Evolutionary conservation across 1,284 basidiomycete species (phyloP).

Genomic region (Wallemia hederae): DNA sequence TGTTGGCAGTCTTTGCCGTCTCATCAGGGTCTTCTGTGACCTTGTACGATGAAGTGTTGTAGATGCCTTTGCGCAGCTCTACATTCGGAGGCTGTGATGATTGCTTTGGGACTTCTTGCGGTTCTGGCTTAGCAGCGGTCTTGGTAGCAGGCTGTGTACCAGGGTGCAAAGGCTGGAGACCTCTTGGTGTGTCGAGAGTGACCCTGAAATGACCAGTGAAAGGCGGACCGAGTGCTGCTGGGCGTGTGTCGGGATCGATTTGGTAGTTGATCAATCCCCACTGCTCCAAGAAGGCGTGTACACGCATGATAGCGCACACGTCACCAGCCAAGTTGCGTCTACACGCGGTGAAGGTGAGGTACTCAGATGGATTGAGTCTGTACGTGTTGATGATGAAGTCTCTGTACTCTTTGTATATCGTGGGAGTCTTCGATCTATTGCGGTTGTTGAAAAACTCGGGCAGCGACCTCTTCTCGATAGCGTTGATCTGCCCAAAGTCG

Average conservation of each 20-base stretch:
- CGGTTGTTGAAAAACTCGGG: constrained; percentile 97
- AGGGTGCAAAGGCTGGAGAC: constrained; percentile 78
- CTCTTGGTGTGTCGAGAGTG: constrained; percentile 83
- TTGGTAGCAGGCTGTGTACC: constrained; percentile 34
- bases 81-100: constrained; percentile 20
- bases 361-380: constrained; percentile 73
- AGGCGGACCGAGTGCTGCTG: constrained; percentile 75
- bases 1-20: constrained; percentile 28
- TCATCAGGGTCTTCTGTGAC: constrained; percentile 35
- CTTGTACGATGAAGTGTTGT: constrained; percentile 49
- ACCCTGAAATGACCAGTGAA: constrained; percentile 98
- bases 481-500: constrained; percentile 72
- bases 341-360: constrained; percentile 92
- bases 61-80: constrained; percentile 56
- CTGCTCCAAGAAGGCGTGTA: constrained; percentile 93
- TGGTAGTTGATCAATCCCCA: constrained; percentile 99
- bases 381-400: constrained; percentile 99
- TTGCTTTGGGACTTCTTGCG: constrained; percentile 5
- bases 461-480: constrained; percentile 67
- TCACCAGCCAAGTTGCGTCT: constrained; percentile 86
- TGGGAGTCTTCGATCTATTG: constrained; percentile 79
- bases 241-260: constrained; percentile 87
- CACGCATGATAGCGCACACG: constrained; percentile 94
- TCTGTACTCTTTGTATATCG: constrained; percentile 95
- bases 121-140: constrained; percentile 19